These are phyloP conservation scores for Lactarius pseudohatsudake DNA, from an alignment of 768 basidiomycete genomes.

Conservation along the genomic window DNA sequence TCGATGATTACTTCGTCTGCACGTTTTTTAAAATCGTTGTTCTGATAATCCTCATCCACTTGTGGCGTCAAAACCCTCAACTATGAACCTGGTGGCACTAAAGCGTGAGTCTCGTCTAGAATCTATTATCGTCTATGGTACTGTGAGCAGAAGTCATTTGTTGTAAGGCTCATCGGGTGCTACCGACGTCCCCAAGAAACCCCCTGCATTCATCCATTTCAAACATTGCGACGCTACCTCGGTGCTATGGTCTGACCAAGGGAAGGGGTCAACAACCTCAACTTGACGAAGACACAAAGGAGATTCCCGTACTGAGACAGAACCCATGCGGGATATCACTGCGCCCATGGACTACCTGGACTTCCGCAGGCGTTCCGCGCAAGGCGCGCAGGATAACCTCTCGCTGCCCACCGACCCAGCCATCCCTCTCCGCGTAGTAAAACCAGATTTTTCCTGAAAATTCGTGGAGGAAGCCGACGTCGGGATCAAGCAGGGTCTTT, in stretches of 20 bases:
- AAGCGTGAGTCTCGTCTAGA: no score
- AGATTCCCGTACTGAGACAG: constrained; percentile 56
- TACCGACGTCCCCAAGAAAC: constrained; percentile 4
- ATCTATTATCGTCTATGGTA: no score
- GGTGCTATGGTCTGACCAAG: constrained; percentile 46
- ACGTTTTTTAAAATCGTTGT: no score
- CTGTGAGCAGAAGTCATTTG: no score
- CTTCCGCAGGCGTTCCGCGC: constrained; percentile 39
- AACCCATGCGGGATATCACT: constrained; percentile 67
- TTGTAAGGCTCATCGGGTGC: background rate
- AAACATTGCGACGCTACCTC: constrained; percentile 50
- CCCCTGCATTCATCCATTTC: constrained; percentile 40
- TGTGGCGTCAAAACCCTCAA: no score
- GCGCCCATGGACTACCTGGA: constrained; percentile 45
- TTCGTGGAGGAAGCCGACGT: constrained; percentile 43
- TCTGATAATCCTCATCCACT: no score
- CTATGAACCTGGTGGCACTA: no score
- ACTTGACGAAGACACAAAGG: background rate
- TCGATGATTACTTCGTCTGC: no score
- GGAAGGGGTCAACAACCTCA: background rate
- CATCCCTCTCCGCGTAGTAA: constrained; percentile 62
- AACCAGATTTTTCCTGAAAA: constrained; percentile 45
- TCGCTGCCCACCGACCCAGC: constrained; percentile 67
- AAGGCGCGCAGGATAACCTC: constrained; percentile 39
- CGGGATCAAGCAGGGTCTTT: constrained; percentile 53